Evolutionary conservation across 768 basidiomycete genomes (phyloP).

Genomic region (Lactarius tabidus): DNA sequence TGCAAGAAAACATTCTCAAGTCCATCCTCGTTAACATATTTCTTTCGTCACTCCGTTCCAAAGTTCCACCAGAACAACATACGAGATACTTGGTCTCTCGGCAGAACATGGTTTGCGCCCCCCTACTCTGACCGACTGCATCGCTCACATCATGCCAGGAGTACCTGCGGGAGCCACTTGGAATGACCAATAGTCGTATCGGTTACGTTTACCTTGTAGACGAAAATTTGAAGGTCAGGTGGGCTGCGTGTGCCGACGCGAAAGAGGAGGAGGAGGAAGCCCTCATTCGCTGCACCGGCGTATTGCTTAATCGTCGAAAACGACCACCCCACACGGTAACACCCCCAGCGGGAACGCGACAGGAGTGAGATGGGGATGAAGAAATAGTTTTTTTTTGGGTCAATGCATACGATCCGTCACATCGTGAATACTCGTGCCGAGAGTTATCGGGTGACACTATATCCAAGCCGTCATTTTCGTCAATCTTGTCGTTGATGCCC

Average conservation of each 20-base stretch:
- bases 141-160: conserved; percentile 12
- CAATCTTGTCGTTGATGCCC: conserved; percentile 17
- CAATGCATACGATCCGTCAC: neutral
- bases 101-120: conserved; percentile 65
- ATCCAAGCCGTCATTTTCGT: neutral
- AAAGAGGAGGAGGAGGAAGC: conserved; percentile 65
- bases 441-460: neutral
- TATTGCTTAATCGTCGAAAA: conserved; percentile 58
- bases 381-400: neutral
- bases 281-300: conserved; percentile 63
- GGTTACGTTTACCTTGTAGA: conserved; percentile 94
- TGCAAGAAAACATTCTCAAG: conserved; percentile 93
- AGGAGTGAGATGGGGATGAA: neutral
- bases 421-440: no score
- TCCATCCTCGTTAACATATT: conserved; percentile 86
- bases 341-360: neutral
- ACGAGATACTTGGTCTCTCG: conserved; percentile 72
- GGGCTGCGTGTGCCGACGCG: conserved; percentile 90
- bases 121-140: neutral
- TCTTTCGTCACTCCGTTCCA: conserved; percentile 63
- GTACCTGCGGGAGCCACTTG: conserved; percentile 79
- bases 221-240: conserved; percentile 76
- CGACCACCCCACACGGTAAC: conserved; percentile 21
- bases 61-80: conserved; percentile 61
- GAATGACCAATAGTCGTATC: conserved; percentile 84